Conservation (phyloP, 768 basidiomycete genomes). For the Rhizopogon roseolus region DNA sequence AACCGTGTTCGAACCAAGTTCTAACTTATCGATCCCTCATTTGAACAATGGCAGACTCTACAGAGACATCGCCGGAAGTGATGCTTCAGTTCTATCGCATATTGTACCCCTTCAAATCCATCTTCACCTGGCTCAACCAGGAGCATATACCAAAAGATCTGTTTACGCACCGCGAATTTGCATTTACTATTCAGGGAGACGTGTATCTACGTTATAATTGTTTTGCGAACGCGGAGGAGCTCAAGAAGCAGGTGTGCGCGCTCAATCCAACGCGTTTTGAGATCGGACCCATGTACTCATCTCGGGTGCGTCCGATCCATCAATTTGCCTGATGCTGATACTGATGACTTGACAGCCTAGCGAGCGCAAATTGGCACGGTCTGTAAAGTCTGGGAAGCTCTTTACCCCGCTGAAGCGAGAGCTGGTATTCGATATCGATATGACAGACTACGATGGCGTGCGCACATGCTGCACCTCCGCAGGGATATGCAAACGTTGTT, state of each 20-base stretch:
- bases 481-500: constrained; percentile 88
- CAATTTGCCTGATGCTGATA: not conserved
- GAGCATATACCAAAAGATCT: constrained; percentile 72
- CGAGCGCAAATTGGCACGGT: constrained; percentile 80
- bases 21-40: not conserved
- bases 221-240: constrained; percentile 78
- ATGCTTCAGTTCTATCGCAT: constrained; percentile 83
- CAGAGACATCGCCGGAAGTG: constrained; percentile 47
- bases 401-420: constrained; percentile 81
- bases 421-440: constrained; percentile 99
- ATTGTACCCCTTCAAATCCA: constrained; percentile 90
- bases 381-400: constrained; percentile 26
- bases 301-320: constrained; percentile 52
- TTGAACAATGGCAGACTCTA: constrained; percentile 8
- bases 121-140: constrained; percentile 95
- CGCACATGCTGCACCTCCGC: constrained; percentile 93
- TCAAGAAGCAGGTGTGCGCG: constrained; percentile 83
- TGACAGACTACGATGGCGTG: constrained; percentile 97
- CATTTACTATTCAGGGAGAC: constrained; percentile 88
- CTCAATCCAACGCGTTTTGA: constrained; percentile 93
- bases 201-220: constrained; percentile 95
- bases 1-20: not conserved
- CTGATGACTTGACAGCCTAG: constrained; percentile 52
- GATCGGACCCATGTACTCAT: constrained; percentile 91
- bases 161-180: constrained; percentile 93